phyloP scores from a whole-genome alignment of 1,284 basidiomycete species.

The Cystobasidium slooffiae region DNA sequence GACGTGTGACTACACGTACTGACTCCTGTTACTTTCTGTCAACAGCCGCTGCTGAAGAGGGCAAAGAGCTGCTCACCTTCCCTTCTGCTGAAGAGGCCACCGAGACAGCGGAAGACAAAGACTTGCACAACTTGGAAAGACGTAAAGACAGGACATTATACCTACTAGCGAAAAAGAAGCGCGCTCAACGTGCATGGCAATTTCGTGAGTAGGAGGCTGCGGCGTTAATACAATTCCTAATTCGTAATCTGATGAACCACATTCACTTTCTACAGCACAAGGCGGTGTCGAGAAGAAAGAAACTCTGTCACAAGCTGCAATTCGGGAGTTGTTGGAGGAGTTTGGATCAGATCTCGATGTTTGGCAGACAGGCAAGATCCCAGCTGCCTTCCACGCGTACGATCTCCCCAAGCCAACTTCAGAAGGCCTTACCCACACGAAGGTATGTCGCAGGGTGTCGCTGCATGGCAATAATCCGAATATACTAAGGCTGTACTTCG shows the following conservation, averaged over 20 bases:
- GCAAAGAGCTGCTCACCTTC: conserved; percentile 71
- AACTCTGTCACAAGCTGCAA: conserved; percentile 71
- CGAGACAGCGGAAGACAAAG: conserved; percentile 67
- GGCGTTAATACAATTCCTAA: background rate
- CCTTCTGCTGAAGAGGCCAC: conserved; percentile 65
- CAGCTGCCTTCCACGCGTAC: conserved; percentile 50
- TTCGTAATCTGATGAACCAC: background rate
- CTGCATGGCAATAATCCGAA: background rate
- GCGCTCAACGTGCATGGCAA: conserved; percentile 69
- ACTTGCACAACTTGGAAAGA: conserved; percentile 74
- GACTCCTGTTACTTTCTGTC: background rate
- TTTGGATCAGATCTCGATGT: conserved; percentile 77
- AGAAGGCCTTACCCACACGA: conserved; percentile 47
- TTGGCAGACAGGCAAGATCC: conserved; percentile 59
- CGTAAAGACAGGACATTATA: conserved; percentile 83
- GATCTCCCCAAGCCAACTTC: conserved; percentile 48
- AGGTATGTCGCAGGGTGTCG: conserved; percentile 46
- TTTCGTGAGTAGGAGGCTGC: conserved; percentile 62
- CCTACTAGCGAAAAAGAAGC: conserved; percentile 69
- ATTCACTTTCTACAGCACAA: conserved; percentile 54
- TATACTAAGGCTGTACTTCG: background rate
- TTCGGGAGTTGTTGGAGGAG: conserved; percentile 67
- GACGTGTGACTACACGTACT: background rate
- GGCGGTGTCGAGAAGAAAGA: conserved; percentile 64
- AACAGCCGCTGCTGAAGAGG: conserved; percentile 65